Evolutionary conservation across 2,329 filamentous ascomycete species (phyloP).

Genomic region (Aspergillus nomiae): DNA sequence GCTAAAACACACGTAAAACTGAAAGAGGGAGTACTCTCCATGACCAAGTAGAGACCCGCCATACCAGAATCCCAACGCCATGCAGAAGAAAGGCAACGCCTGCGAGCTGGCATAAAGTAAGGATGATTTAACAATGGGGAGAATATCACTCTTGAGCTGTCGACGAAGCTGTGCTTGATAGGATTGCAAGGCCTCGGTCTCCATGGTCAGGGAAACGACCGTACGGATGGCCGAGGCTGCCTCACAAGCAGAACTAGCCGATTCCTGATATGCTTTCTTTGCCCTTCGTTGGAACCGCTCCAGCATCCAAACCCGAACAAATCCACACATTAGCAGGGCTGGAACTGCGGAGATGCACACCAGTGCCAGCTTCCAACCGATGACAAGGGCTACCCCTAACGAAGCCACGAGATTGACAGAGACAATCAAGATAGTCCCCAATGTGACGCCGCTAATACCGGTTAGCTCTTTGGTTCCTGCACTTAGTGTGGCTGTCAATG

Average conservation of each 20-base stretch:
- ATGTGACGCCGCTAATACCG: slow-evolving; percentile 70
- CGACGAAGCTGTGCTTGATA: slow-evolving; percentile 36
- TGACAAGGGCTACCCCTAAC: slow-evolving; percentile 63
- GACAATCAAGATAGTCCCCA: slow-evolving; percentile 78
- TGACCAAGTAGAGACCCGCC: slow-evolving; percentile 61
- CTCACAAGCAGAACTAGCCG: slow-evolving; percentile 54
- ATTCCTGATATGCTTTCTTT: slow-evolving; percentile 47
- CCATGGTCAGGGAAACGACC: slow-evolving; percentile 52
- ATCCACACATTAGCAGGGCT: slow-evolving; percentile 28
- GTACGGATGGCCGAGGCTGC: slow-evolving; percentile 54
- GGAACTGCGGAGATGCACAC: slow-evolving; percentile 58
- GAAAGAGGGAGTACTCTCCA: slow-evolving; percentile 44
- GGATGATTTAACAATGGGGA: slow-evolving; percentile 24
- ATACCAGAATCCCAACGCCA: slow-evolving; percentile 63
- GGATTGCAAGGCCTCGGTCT: slow-evolving; percentile 41
- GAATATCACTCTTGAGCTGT: slow-evolving; percentile 25
- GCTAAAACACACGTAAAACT: slow-evolving; percentile 50
- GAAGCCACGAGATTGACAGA: slow-evolving; percentile 72
- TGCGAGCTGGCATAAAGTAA: slow-evolving; percentile 35
- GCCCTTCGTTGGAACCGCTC: slow-evolving; percentile 50
- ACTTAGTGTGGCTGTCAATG: slow-evolving; percentile 76
- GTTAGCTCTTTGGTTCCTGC: slow-evolving; percentile 62
- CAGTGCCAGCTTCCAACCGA: slow-evolving; percentile 79
- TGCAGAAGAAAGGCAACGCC: slow-evolving; percentile 29
- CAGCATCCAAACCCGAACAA: slow-evolving; percentile 51